A percentile compares a stretch with the other conserved stretches of the same genome.
phyloP scores from a whole-genome alignment of 1,284 basidiomycete genomes.

The Ustilago lituana region DNA sequence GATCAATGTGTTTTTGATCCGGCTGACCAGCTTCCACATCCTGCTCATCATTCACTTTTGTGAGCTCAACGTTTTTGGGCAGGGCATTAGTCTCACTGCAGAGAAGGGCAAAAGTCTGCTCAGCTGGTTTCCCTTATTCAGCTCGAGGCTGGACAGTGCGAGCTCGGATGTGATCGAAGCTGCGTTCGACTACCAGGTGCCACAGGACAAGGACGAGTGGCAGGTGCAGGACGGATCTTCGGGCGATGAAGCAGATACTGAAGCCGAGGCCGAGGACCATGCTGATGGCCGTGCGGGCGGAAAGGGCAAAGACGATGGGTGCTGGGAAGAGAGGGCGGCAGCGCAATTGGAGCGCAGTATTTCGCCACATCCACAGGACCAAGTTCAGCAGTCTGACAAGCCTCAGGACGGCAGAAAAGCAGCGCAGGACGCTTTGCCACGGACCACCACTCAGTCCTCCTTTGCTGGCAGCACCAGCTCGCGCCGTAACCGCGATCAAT shows the following conservation, averaged over 20 bases:
- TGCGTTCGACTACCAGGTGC: constrained; percentile 32
- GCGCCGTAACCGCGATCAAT: constrained; percentile 11
- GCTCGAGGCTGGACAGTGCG: constrained; percentile 18
- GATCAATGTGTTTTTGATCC: constrained; percentile 69
- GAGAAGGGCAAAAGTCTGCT: constrained; percentile 44
- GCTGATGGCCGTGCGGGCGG: neutral
- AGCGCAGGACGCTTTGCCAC: constrained; percentile 17
- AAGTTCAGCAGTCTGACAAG: neutral
- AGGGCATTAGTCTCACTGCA: constrained; percentile 52
- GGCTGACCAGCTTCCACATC: constrained; percentile 85
- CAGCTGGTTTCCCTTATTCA: constrained; percentile 26
- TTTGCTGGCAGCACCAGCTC: constrained; percentile 25
- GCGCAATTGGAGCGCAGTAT: constrained; percentile 16
- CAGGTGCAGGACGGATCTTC: constrained; percentile 10
- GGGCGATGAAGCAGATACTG: constrained; percentile 25
- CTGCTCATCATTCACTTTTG: constrained; percentile 81
- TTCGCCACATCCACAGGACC: constrained; percentile 1
- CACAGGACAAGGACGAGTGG: constrained; percentile 28
- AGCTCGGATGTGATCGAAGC: constrained; percentile 45
- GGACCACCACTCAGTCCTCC: constrained; percentile 21
- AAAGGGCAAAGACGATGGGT: constrained; percentile 7
- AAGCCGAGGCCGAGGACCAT: constrained; percentile 1
- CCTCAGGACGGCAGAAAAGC: neutral
- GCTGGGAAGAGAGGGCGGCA: constrained; percentile 34
- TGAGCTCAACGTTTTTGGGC: constrained; percentile 74